Base-by-base conservation (phyloP, 2,329 filamentous ascomycete species). In the Sporothrix brasiliensis region DNA sequence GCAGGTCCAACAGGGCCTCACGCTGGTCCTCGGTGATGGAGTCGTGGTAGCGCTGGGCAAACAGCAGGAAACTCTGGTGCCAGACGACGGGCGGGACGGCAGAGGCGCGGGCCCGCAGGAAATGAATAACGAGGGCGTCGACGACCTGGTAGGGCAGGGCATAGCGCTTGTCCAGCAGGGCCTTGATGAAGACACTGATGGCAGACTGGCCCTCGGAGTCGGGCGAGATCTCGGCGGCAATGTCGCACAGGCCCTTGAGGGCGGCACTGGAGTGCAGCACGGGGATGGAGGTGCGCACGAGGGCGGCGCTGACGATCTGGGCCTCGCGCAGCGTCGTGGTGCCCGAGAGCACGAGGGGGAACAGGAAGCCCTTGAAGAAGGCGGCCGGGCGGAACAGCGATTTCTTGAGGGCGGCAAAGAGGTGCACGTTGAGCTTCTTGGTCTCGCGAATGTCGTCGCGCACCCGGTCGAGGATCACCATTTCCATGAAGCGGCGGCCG, bases 81-180 rank as follows among this genome's bases (percentile, higher is more conserved):
- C 94, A 99, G 70, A 99, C 89, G 9, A 99, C 93, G 0, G 96
- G 95, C 74, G 98, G 79, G 77, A 67, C 14, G 11, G 24, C 61
- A 24, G 67, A 58, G 30, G 70, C 49, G 24, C 71, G 72, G 1
- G 73, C 72, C 41, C 72, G 74, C 73, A 98, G 80, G 80, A 99
- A 99, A 80, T 99, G 94, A 83, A 98, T 98, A 11, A 99, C 95
- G 1, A 98, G 84, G 1, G 93, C 91, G 76, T 99, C 95, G 66
- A 99, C 89, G 69, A 97, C 94, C 79, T 96, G 94, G 82, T 92
- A 97, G 0, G 94, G 95, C 13, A 99, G 84, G 0, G 95, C 95
- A 76, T 99, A 98, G 78, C 96, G 96, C 86, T 99, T 99, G 81
- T 97, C 94, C 4, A 99, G 84, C 50, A 99, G 86, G 0, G 92